Percentiles rank a stretch among this genome's conserved stretches.
Evolutionary conservation across 768 basidiomycete species (phyloP).

Genomic region (Hemileccinum impolitum): DNA sequence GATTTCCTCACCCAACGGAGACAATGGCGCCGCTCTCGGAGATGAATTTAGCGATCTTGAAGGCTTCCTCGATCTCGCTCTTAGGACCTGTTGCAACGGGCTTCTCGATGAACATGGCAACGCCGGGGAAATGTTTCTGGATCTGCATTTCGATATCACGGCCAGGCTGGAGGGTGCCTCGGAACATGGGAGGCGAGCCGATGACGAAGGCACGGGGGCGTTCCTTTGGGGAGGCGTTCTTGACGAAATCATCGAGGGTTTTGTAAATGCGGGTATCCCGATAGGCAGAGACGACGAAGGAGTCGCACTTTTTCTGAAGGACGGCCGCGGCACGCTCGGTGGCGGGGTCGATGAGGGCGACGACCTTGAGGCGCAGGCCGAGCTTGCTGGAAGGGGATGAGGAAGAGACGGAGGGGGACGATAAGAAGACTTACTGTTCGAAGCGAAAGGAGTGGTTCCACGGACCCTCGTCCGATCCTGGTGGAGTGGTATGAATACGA

Average conservation of each 20-base stretch:
- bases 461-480: slow-evolving; percentile 84
- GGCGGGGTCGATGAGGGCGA: slow-evolving; percentile 91
- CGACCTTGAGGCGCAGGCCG: slow-evolving; percentile 91
- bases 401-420: not conserved
- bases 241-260: slow-evolving; percentile 81
- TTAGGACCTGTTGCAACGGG: slow-evolving; percentile 81
- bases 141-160: slow-evolving; percentile 88
- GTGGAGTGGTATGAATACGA: slow-evolving; percentile 4
- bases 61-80: slow-evolving; percentile 63
- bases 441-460: slow-evolving; percentile 94
- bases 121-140: slow-evolving; percentile 81
- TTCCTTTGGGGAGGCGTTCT: slow-evolving; percentile 58
- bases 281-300: slow-evolving; percentile 93
- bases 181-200: slow-evolving; percentile 92
- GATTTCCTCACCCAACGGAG: slow-evolving; percentile 72
- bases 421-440: slow-evolving; percentile 60
- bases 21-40: slow-evolving; percentile 69
- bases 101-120: slow-evolving; percentile 90
- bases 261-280: slow-evolving; percentile 82
- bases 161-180: slow-evolving; percentile 70
- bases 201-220: slow-evolving; percentile 81
- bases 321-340: slow-evolving; percentile 75
- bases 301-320: slow-evolving; percentile 86
- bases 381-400: slow-evolving; percentile 63
- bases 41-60: slow-evolving; percentile 70